These are phyloP conservation scores for Leccinellum rugosiceps DNA, from an alignment of 768 basidiomycete species.

Conservation along the genomic window DNA sequence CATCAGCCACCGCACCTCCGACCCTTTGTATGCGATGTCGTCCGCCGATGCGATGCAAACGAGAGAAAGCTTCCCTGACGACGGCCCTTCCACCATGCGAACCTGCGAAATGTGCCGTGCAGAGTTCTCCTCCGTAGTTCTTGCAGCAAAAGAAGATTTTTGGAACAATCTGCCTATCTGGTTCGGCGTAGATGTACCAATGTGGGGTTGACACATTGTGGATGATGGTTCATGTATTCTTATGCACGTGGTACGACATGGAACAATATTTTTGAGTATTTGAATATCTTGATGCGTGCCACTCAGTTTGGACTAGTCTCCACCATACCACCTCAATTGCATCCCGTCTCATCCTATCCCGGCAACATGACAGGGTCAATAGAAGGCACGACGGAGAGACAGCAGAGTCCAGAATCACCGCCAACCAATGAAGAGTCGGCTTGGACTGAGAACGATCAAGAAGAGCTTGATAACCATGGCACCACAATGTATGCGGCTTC, in stretches of 20 bases:
- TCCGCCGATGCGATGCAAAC: conserved; percentile 67
- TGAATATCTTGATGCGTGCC: neutral
- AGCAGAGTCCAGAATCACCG: neutral
- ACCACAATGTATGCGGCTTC: conserved; percentile 7
- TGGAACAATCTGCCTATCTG: conserved; percentile 63
- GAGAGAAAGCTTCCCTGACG: conserved; percentile 43
- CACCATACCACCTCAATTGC: neutral
- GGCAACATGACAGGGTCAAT: neutral
- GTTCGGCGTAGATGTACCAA: conserved; percentile 55
- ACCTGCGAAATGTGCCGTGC: conserved; percentile 64
- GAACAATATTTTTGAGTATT: neutral
- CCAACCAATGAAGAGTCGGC: neutral
- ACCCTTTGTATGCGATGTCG: conserved; percentile 68
- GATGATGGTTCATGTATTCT: conserved; percentile 13
- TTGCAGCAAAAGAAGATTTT: conserved; percentile 57
- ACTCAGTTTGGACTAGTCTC: neutral
- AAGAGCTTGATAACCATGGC: conserved; percentile 8
- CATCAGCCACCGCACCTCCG: conserved; percentile 60
- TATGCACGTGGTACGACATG: neutral
- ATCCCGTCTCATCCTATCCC: neutral
- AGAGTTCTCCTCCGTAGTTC: conserved; percentile 60
- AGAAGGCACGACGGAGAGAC: neutral
- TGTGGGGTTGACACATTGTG: conserved; percentile 31
- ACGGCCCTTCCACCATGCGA: conserved; percentile 43
- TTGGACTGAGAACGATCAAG: conserved; percentile 9